Evolutionary conservation across 495 filamentous ascomycete genomes (phyloP).

Genomic region (Lichenothelia convexa): DNA sequence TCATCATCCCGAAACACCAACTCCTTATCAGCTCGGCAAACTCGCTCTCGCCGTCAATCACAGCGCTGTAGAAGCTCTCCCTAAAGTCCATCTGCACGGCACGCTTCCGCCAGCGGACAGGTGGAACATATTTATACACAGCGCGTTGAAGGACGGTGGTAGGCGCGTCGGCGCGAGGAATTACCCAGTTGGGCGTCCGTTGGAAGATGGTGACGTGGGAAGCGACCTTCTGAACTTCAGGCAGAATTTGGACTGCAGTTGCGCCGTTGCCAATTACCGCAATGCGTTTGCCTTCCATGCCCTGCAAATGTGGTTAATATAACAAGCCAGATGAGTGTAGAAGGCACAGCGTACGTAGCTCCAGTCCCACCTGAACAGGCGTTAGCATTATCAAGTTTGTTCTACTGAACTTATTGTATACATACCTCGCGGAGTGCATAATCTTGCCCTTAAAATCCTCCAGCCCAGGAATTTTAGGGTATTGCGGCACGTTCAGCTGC

Average conservation of each 20-base stretch:
- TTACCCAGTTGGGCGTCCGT: conserved; percentile 50
- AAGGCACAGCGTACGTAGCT: no score
- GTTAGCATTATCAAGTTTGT: no score
- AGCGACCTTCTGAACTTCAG: conserved; percentile 37
- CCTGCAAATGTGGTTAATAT: no score
- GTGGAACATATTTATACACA: conserved; percentile 27
- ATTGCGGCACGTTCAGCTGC: conserved; percentile 39
- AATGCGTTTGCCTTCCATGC: conserved; percentile 32
- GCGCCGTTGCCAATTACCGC: conserved; percentile 31
- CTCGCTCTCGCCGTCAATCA: conserved; percentile 20
- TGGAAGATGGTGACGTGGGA: conserved; percentile 45
- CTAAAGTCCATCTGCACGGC: conserved; percentile 29
- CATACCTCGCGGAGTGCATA: conserved; percentile 34
- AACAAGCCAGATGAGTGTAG: no score
- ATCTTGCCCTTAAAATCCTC: conserved; percentile 33
- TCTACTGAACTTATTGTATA: no score
- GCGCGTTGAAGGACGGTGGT: conserved; percentile 22
- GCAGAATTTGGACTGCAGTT: conserved; percentile 53
- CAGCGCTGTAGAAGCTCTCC: conserved; percentile 24
- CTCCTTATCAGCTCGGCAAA: conserved; percentile 20
- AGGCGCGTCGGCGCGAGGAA: conserved; percentile 27
- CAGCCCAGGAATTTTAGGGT: conserved; percentile 40
- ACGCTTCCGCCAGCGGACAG: conserved; percentile 28
- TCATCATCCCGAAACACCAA: conserved; percentile 16
- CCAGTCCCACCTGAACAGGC: conserved; percentile 36